These are phyloP conservation scores for Chlorencoelia australis DNA, from an alignment of 2,329 filamentous ascomycete species.

Conservation along the genomic window DNA sequence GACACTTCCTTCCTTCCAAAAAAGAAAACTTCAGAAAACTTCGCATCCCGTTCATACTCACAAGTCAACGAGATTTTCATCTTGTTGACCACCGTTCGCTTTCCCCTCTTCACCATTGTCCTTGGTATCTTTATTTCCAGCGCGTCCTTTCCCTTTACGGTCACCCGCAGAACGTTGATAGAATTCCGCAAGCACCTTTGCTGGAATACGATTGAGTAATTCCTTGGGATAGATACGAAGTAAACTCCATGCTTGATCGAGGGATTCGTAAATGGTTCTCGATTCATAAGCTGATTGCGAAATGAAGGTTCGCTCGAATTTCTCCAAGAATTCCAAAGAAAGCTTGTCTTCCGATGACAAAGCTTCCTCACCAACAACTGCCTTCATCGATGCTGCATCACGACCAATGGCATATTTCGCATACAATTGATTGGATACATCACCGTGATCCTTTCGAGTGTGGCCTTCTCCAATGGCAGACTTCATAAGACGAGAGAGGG, in stretches of 20 bases:
- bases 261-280: conserved; percentile 81
- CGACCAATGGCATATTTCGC: conserved; percentile 99
- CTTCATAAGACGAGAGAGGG: conserved; percentile 98
- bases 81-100: conserved; percentile 33
- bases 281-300: conserved; percentile 86
- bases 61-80: conserved; percentile 50
- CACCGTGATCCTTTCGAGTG: conserved; percentile 92
- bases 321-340: conserved; percentile 94
- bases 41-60: background rate
- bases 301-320: conserved; percentile 96
- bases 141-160: conserved; percentile 52
- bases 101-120: conserved; percentile 28
- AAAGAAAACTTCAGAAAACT: conserved; percentile 4
- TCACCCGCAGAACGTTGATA: conserved; percentile 60
- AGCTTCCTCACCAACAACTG: conserved; percentile 96
- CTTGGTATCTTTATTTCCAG: conserved; percentile 31
- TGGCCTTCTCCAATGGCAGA: conserved; percentile 96
- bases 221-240: conserved; percentile 98
- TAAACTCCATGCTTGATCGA: conserved; percentile 93
- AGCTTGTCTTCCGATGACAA: conserved; percentile 94
- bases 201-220: conserved; percentile 86
- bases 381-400: conserved; percentile 98
- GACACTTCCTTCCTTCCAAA: conserved; percentile 7
- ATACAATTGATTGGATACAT: conserved; percentile 98
- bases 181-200: conserved; percentile 74